Evolutionary conservation across 495 filamentous ascomycete genomes (phyloP).

Genomic region (Parathielavia appendiculata): DNA sequence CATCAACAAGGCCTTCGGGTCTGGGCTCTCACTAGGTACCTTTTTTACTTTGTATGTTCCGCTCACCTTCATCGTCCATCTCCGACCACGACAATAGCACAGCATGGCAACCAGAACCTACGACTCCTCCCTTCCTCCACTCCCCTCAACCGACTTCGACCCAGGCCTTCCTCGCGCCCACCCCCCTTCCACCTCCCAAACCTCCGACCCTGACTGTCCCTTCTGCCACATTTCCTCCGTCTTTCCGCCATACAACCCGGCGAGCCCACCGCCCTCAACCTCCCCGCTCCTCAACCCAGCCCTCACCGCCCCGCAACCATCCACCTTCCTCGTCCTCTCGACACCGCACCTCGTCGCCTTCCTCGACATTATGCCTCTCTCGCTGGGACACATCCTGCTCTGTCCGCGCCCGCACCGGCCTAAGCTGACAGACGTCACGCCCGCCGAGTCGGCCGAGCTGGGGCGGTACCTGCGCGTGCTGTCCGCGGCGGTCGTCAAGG

Average conservation of each 20-base stretch:
- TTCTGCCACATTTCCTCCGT: constrained; percentile 59
- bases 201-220: constrained; percentile 42
- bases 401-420: constrained; percentile 64
- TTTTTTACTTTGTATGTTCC: not conserved
- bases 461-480: constrained; percentile 70
- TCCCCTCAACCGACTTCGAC: constrained; percentile 14
- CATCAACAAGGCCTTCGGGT: too few relatives aligned
- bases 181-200: not conserved
- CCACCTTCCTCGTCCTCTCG: constrained; percentile 66
- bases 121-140: constrained; percentile 9
- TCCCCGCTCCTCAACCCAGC: constrained; percentile 33
- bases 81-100: not conserved
- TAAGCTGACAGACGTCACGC: constrained; percentile 61
- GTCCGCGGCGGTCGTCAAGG: constrained; percentile 60
- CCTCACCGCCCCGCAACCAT: constrained; percentile 33
- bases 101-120: constrained; percentile 10
- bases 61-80: not conserved
- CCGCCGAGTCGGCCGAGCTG: constrained; percentile 53
- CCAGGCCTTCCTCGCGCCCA: not conserved
- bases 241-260: constrained; percentile 44
- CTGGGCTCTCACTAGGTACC: too few relatives aligned
- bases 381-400: constrained; percentile 71
- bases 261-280: constrained; percentile 29
- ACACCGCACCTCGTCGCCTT: constrained; percentile 73
- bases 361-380: constrained; percentile 83